A percentile compares a stretch with the other conserved stretches of the same genome.
phyloP scores from a whole-genome alignment of 1,284 basidiomycete genomes.

The Cryptococcus maquisensis region DNA sequence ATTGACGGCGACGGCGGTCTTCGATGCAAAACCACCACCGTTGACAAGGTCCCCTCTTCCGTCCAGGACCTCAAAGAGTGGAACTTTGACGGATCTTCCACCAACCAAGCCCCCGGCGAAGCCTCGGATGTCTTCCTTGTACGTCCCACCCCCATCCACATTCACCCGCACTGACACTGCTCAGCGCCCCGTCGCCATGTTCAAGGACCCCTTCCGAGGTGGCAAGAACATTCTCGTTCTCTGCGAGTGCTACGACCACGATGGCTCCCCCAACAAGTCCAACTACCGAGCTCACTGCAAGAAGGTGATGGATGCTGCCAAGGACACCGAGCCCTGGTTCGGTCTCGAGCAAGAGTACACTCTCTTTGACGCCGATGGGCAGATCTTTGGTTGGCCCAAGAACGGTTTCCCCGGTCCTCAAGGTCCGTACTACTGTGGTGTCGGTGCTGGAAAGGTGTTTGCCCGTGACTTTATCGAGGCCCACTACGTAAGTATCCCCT shows the following conservation, averaged over 20 bases:
- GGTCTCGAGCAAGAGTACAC: slow-evolving; percentile 99
- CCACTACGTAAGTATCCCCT: slow-evolving; percentile 63
- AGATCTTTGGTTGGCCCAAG: slow-evolving; percentile 94
- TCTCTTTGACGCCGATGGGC: slow-evolving; percentile 87
- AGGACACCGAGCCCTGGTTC: slow-evolving; percentile 84
- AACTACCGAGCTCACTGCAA: slow-evolving; percentile 88
- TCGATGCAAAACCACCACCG: slow-evolving; percentile 82
- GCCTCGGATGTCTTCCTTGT: slow-evolving; percentile 96
- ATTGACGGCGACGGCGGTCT: slow-evolving; percentile 88
- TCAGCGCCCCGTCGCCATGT: slow-evolving; percentile 85
- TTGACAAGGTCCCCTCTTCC: slow-evolving; percentile 38
- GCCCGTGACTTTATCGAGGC: slow-evolving; percentile 99
- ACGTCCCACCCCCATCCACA: slow-evolving; percentile 13
- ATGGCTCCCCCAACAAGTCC: slow-evolving; percentile 95
- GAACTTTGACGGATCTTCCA: slow-evolving; percentile 99
- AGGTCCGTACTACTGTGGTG: slow-evolving; percentile 99
- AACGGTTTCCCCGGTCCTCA: slow-evolving; percentile 99
- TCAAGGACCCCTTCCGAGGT: slow-evolving; percentile 98
- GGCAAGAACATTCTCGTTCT: slow-evolving; percentile 97
- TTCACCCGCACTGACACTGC: not conserved
- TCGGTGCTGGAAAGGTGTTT: slow-evolving; percentile 93
- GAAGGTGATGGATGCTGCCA: slow-evolving; percentile 89
- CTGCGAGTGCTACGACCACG: slow-evolving; percentile 97
- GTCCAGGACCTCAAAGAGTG: slow-evolving; percentile 66
- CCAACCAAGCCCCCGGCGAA: slow-evolving; percentile 87